These are phyloP conservation scores for Avena atlantica DNA, from an alignment of 176 grass and related monocot species.

Conservation along the genomic window DNA sequence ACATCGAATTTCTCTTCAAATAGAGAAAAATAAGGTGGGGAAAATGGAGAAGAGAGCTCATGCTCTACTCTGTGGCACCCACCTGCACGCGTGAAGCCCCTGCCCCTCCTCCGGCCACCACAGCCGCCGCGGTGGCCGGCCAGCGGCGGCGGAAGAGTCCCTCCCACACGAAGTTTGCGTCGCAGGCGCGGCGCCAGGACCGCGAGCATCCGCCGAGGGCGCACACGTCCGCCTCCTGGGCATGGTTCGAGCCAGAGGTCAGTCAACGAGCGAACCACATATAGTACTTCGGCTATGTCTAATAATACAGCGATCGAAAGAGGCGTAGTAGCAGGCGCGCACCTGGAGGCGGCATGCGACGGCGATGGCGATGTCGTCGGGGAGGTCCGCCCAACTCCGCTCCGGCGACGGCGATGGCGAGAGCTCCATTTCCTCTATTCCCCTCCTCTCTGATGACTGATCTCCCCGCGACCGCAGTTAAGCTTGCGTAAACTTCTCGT, in stretches of 20 bases:
- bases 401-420: constrained; percentile 21
- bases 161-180: constrained; percentile 64
- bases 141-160: constrained; percentile 69
- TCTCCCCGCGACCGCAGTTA: not conserved
- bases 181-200: constrained; percentile 61
- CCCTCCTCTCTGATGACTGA: not conserved
- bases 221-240: constrained; percentile 70
- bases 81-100: constrained; percentile 38
- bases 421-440: constrained; percentile 41
- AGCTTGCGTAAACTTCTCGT: not conserved
- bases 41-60: not conserved
- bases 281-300: not conserved
- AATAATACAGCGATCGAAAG: not conserved
- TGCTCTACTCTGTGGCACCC: not conserved
- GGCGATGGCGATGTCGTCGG: constrained; percentile 55
- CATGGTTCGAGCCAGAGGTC: constrained; percentile 1
- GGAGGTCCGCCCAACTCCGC: constrained; percentile 46
- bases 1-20: not conserved
- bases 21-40: not conserved
- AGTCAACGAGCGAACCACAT: constrained; percentile 27
- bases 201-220: constrained; percentile 62
- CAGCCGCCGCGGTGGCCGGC: constrained; percentile 29
- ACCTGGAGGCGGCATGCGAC: constrained; percentile 63
- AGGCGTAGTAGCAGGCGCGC: not conserved
- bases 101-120: constrained; percentile 13